Evolutionary conservation across 805 yeast genomes (phyloP), one percentile per base, ranked within the genome.

Genomic region (Candida morakotiae): DNA sequence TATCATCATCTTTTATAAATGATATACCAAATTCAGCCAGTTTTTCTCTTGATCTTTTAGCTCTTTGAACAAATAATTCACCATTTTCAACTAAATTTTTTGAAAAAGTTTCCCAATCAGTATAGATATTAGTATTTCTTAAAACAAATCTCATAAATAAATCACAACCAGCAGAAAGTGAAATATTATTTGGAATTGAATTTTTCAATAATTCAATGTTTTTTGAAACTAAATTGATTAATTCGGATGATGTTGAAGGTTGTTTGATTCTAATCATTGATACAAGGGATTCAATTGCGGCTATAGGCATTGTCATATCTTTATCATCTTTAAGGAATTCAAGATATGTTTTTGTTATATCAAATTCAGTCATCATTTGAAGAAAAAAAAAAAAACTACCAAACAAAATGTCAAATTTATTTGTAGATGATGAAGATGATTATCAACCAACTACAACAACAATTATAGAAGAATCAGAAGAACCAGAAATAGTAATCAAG

Each of bases 271-370:
- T 74, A 20, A 91, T 64, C 62, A 93, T 74, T 7, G 93, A 84
- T 19, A 93, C 95, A 31, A 93, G 69, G 9, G 96, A 79, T 66
- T 93, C 98, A 53, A 93, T 93, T 24, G 98, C 98, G 29, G 98
- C 99, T 23, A 93, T 87, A 1, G 99, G 99, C 97, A 89, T 93
- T 5, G 98, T 89, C 80, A 93, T 86, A 40, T 93, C 98, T n/a
- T 86, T 73, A 62, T 93, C 97, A 35, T 88, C 96, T 48, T 76
- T 78, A 44, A 93, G 69, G 58, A 87, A 88, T 55, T 76, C 75
- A 40, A 87, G 71, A 56, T 93, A 93, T 0, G 91, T 78, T 49
- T 77, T 71, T 31, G 82, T 87, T 48, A 93, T 87, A 58, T 89
- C 95, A 56, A 93, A 88, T 7, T 33, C 40, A 15, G 47, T 18